Conservation (phyloP, 2,329 filamentous ascomycete species). For the Blumeriella jaapii region DNA sequence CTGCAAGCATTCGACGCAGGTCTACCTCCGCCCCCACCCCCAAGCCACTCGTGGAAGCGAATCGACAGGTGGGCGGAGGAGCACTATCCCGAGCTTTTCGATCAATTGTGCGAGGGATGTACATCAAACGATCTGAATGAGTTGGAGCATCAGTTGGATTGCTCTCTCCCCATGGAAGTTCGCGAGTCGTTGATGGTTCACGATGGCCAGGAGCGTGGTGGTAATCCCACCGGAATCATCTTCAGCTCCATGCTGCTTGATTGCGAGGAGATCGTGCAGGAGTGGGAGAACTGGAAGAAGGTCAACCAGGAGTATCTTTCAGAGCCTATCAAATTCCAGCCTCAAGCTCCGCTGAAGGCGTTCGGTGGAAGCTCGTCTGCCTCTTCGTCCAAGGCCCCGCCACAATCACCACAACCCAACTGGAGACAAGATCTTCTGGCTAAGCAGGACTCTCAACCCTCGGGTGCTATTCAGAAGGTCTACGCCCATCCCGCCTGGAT, state of each 20-base stretch:
- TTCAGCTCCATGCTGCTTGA: constrained; percentile 94
- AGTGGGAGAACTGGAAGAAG: constrained; percentile 92
- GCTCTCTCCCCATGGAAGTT: constrained; percentile 84
- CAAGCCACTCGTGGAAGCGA: constrained; percentile 81
- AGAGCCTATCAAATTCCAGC: constrained; percentile 40
- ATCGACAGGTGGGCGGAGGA: constrained; percentile 92
- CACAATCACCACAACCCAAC: constrained; percentile 42
- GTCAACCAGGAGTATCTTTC: constrained; percentile 81
- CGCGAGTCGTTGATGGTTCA: constrained; percentile 84
- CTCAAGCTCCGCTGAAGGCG: constrained; percentile 58
- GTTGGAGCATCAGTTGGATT: constrained; percentile 89
- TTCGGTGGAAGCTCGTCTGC: constrained; percentile 56
- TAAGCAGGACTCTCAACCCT: constrained; percentile 78
- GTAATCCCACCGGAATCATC: constrained; percentile 80
- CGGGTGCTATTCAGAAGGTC: constrained; percentile 76
- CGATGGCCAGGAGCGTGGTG: constrained; percentile 94
- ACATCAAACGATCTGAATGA: constrained; percentile 95
- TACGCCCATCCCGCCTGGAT: constrained; percentile 96
- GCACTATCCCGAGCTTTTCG: constrained; percentile 87
- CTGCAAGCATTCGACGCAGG: constrained; percentile 96
- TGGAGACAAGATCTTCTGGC: constrained; percentile 81
- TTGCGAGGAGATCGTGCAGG: constrained; percentile 95
- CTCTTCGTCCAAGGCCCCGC: constrained; percentile 54
- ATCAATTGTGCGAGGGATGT: constrained; percentile 85
- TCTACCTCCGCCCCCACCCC: constrained; percentile 76